Percentiles rank a stretch among this genome's conserved stretches.
Conservation (phyloP, 345 rosid genomes). For the Populus pruinosa region DNA sequence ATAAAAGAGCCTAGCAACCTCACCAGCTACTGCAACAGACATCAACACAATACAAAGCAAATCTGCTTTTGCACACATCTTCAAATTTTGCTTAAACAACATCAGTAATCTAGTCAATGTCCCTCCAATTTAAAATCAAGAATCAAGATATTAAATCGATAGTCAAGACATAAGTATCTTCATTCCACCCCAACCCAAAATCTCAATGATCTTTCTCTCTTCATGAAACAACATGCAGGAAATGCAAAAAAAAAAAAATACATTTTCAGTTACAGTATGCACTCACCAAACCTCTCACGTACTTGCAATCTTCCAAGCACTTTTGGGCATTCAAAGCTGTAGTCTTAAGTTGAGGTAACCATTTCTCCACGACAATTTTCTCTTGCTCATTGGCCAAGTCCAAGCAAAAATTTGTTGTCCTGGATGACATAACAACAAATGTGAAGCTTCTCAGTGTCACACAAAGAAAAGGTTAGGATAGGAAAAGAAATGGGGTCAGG, state of each 20-base stretch:
- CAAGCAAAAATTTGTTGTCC: constrained; percentile 76
- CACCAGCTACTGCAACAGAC: not conserved
- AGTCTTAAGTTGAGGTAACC: constrained; percentile 85
- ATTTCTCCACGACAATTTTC: constrained; percentile 58
- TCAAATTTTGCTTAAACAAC: not conserved
- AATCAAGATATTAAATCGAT: not conserved
- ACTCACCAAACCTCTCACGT: constrained; percentile 81
- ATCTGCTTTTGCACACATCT: not conserved
- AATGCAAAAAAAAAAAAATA: not conserved
- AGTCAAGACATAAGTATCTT: not conserved
- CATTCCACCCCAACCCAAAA: not conserved
- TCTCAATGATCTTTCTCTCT: not conserved
- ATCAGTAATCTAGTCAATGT: not conserved
- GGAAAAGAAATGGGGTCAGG: not conserved
- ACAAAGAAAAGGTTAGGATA: not conserved
- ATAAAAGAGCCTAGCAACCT: not conserved
- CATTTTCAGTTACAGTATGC: not conserved
- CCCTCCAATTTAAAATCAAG: not conserved
- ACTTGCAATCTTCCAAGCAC: constrained; percentile 69
- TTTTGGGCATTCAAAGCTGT: constrained; percentile 67
- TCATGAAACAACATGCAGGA: not conserved
- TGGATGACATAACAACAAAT: constrained; percentile 24
- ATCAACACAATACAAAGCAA: not conserved
- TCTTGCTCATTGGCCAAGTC: constrained; percentile 84
- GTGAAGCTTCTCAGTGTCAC: not conserved